Evolutionary conservation across 2,329 filamentous ascomycete genomes (phyloP).

Genomic region (Drechmeria coniospora): DNA sequence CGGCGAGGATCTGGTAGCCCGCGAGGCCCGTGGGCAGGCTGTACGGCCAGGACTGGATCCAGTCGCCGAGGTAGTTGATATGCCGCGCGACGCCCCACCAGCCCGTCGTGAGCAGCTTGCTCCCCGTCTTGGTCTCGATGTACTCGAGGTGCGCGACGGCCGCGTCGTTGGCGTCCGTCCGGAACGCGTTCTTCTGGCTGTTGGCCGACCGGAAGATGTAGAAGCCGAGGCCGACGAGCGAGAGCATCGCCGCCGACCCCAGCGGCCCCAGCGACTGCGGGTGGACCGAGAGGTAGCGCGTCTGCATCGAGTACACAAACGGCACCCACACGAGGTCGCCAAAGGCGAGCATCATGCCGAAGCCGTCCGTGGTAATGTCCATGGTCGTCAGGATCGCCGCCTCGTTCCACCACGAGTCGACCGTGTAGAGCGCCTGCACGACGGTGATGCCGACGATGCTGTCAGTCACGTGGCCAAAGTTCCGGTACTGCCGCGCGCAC

Average conservation of each 20-base stretch:
- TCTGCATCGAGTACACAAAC: constrained; percentile 73
- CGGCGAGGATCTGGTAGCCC: constrained; percentile 57
- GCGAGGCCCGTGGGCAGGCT: constrained; percentile 73
- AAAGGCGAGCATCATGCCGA: constrained; percentile 89
- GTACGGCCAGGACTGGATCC: constrained; percentile 87
- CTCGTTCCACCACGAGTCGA: constrained; percentile 81
- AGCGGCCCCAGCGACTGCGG: constrained; percentile 60
- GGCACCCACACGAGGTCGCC: constrained; percentile 89
- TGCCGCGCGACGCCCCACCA: constrained; percentile 91
- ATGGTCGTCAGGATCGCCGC: constrained; percentile 82
- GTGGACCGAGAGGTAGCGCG: constrained; percentile 69
- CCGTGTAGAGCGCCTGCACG: constrained; percentile 67
- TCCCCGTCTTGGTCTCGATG: constrained; percentile 71
- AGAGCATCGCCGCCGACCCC: constrained; percentile 49
- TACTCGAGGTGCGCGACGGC: constrained; percentile 66
- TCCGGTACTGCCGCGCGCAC: constrained; percentile 75
- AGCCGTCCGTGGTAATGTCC: constrained; percentile 84
- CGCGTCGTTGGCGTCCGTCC: constrained; percentile 71
- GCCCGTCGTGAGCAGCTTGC: constrained; percentile 65
- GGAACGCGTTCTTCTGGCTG: constrained; percentile 88
- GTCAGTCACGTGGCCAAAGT: constrained; percentile 69
- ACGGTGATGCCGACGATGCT: constrained; percentile 66
- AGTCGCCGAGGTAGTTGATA: constrained; percentile 93
- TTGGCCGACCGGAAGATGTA: constrained; percentile 89
- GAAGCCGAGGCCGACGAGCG: constrained; percentile 59